Base-by-base conservation (phyloP, 805 yeast species). In the Candida andamanensis region DNA sequence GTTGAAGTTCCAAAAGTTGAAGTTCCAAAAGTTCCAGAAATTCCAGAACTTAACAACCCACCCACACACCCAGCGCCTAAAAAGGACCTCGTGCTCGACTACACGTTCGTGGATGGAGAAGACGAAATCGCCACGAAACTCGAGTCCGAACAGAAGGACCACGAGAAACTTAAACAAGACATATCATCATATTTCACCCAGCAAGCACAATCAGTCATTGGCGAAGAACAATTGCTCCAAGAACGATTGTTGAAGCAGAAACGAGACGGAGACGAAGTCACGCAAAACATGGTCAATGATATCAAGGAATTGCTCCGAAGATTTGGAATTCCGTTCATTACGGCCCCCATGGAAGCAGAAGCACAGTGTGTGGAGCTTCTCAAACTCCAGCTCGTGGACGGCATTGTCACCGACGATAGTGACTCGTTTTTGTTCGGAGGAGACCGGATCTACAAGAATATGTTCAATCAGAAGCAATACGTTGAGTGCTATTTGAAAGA, bases 321-420 rank as follows among this genome's bases (percentile, higher is more conserved):
- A 33, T 92, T 92, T 65, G 98, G 98, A 1, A 83, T 92, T 4
- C 99, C 99, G 0, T 92, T 76, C 44, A 72, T 92, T 7, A 85
- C 95, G 0, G 97, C 98, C 0, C 99, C 98, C 1, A 86, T 86
- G 89, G 99, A 92, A 58, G 98, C 98, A 1, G 99, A 92, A 60
- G 97, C 98, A 0, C 98, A 92, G 50, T 92, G 99, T 60, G 96
- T 95, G 0, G 85, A 81, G 42, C 58, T 92, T 5, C 56, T 76
- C 24, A 50, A 56, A n/a, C 54, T 87, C 15, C 75, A 72, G 0
- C 62, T 92, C 13, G 96, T 90, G 4, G 97, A 92, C 56, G 99
- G 98, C 0, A 81, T 92, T 5, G 80, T 92, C 15, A 92, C 98
- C 0, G 99, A 92, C 58, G 99, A 92, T 63, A 85, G 95, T 44